These are phyloP conservation scores for Tephrocybe sp. DNA, from an alignment of 768 basidiomycete genomes.

Conservation along the genomic window DNA sequence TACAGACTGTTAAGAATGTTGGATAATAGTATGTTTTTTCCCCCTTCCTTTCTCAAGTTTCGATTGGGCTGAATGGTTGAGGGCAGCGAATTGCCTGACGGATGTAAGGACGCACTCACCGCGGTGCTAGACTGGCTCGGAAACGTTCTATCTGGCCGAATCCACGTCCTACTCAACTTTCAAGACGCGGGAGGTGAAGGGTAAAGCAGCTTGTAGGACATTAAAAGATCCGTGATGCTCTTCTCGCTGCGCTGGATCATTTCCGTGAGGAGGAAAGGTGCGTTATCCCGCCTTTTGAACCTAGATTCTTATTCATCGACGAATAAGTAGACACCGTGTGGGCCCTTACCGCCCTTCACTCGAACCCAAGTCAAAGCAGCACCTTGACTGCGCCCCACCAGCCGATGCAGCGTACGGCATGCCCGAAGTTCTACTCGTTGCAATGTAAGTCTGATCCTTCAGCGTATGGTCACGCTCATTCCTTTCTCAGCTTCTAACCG, in stretches of 20 bases:
- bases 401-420: no score
- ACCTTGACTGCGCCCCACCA: conserved; percentile 38
- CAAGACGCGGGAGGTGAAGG: conserved; percentile 29
- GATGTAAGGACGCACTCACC: conserved; percentile 38
- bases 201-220: conserved; percentile 36
- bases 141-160: conserved; percentile 32
- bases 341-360: conserved; percentile 63
- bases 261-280: conserved; percentile 60
- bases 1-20: conserved; percentile 44
- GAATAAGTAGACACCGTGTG: conserved; percentile 39
- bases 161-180: conserved; percentile 34
- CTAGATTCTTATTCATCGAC: background rate
- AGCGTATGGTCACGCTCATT: no score
- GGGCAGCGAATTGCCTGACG: conserved; percentile 52
- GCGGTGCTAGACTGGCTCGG: conserved; percentile 53
- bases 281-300: conserved; percentile 7
- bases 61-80: conserved; percentile 22
- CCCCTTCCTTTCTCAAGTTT: background rate
- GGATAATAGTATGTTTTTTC: conserved; percentile 34
- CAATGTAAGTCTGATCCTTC: no score
- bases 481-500: no score
- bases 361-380: conserved; percentile 27
- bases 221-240: conserved; percentile 32
- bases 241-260: conserved; percentile 37
- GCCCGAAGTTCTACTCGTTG: no score